Evolutionary conservation across 257 asterid genomes (phyloP), one percentile per base, ranked within the genome.

Genomic region (Petrea volubilis): DNA sequence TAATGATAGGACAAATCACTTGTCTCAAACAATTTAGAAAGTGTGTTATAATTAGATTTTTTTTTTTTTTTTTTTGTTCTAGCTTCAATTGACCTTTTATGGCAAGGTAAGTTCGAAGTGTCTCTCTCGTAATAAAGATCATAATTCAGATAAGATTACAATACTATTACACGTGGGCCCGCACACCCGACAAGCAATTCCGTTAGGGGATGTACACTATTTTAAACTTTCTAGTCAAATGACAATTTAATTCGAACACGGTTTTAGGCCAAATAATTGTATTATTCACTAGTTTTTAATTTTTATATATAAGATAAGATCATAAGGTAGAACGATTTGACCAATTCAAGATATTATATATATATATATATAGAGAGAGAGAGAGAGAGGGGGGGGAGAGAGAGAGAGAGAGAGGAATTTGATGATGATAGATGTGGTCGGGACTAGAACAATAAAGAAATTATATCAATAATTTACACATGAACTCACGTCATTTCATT

Each of bases 211-310:
- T 49, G 6, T 31, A 49, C 29, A 67, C 51, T 47, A 64, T 23
- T 53, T n/a, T 0, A 18, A 31, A 31, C 2, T 4, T 73, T 51
- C 44, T 68, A 56, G 72, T 75, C 76, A 73, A 74, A 50, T 23
- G 11, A 25, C n/a, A 28, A 57, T 31, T 23, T 47, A 0, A 60
- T 28, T 57, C 21, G 3, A 14, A 57, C 75, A 69, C 75, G 76
- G 15, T 44, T 75, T 68, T 11, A 41, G 11, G 71, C 60, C 64
- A 53, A 68, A 50, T 33, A 34, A 7, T 23, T 28, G 67, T n/a
- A 58, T 34, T 59, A 7, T 23, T 34, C 49, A 36, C 9, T 52
- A 52, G 33, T 4, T 28, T 49, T 20, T 17, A 15, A 1, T 4
- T 20, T 20, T 17, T 38, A 1, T 6, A 11, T 29, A 21, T 40